A percentile compares a stretch with the other conserved stretches of the same genome.
Evolutionary conservation across 1,139 yeast genomes (phyloP).

Genomic region (Sugiyamaella neomexicana): DNA sequence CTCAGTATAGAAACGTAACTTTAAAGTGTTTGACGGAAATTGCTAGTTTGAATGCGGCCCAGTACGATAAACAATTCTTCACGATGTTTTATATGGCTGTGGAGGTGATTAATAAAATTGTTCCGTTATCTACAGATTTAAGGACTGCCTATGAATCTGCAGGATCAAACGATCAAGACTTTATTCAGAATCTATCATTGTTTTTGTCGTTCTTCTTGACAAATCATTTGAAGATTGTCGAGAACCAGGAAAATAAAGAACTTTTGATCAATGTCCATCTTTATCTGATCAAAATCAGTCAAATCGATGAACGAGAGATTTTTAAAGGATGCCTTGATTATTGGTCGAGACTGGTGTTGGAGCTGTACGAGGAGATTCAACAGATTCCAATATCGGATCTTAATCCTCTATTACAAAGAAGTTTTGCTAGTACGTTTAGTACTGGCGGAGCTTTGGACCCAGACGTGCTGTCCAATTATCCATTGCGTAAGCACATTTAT

Average conservation of each 20-base stretch:
- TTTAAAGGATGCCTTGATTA: conserved; percentile 94
- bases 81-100: conserved; percentile 71
- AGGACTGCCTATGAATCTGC: conserved; percentile 73
- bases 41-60: conserved; percentile 53
- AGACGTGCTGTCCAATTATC: conserved; percentile 66
- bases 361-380: conserved; percentile 83
- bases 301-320: conserved; percentile 92
- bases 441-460: conserved; percentile 86
- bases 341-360: conserved; percentile 83
- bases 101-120: conserved; percentile 66
- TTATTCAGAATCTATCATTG: conserved; percentile 93
- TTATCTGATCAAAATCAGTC: conserved; percentile 80
- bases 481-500: conserved; percentile 84
- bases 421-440: conserved; percentile 39
- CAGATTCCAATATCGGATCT: conserved; percentile 69
- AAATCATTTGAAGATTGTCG: conserved; percentile 74
- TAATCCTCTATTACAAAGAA: conserved; percentile 73
- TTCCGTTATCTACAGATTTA: conserved; percentile 76
- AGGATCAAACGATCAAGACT: conserved; percentile 83
- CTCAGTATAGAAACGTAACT: conserved; percentile 79
- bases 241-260: conserved; percentile 60
- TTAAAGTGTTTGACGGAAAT: conserved; percentile 93
- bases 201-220: conserved; percentile 81
- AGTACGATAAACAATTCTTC: conserved; percentile 68
- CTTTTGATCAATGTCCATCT: conserved; percentile 70